Base-by-base conservation (phyloP, 148 eudicot genomes). In the Silene latifolia region DNA sequence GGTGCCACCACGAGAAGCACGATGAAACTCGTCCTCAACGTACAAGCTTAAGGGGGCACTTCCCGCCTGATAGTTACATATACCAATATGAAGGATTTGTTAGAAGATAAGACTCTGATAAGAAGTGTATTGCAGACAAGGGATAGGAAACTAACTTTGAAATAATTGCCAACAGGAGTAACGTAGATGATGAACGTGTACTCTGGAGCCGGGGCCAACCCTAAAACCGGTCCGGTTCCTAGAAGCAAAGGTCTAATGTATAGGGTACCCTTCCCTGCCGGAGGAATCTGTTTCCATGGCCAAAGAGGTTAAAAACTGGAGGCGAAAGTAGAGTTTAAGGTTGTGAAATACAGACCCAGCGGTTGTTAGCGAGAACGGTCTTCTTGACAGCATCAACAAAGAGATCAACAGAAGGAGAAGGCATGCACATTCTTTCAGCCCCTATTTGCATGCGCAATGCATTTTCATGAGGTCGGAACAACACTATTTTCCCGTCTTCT, bases 161-260 rank as follows among this genome's bases (percentile, higher is more conserved):
- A 93, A 78, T 89, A 91, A 82, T 85, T 86, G 58, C 94, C 83
- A 80, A 93, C 92, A 6, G 98, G 97, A 13, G 91, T 84, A 25
- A 97, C 87, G 76, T 84, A 93, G 11, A 89, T 83, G 24, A 93
- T 84, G 63, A 93, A 93, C 61, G 98, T 91, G 73, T 83, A 89
- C 51, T 91, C 98, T 4, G 95, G 89, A 18, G 97, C 78, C 4
- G 98, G 92, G 19, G 87, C 85, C 54, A 93, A 54, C 17, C 97
- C 94, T 2, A 91, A 78, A n/a, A 83, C 76, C 4, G 97, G 85
- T 21, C 94, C 98, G 21, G 84, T 91, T 79, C 98, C 98, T 14
- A 93, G 74, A 18, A 93, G 89, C 80, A 93, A 78, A 69, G 95
- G 97, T 83, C 97, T 88, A 54, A 91, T 73, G 73, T 91, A 93